These are phyloP conservation scores for Myxozyma neglecta DNA, from an alignment of 805 yeast species.

Conservation along the genomic window DNA sequence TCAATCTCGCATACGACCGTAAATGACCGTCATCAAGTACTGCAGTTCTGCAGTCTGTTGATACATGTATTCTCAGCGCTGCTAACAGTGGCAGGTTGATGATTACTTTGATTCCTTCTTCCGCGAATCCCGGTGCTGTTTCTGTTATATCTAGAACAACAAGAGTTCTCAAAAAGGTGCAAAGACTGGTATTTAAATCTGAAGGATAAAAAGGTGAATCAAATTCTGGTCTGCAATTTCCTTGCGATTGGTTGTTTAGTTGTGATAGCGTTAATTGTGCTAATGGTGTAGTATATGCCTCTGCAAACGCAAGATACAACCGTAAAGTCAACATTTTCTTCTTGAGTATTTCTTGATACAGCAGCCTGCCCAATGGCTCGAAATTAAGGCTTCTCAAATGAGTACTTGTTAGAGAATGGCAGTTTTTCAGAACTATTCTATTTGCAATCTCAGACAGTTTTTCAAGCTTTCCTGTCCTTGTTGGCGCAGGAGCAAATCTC, in stretches of 20 bases:
- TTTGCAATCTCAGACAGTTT: not conserved
- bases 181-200: not conserved
- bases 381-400: not conserved
- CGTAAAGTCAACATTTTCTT: not conserved
- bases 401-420: not conserved
- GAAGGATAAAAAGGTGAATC: not conserved
- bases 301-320: slow-evolving; percentile 1
- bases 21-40: not conserved
- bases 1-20: slow-evolving; percentile 5
- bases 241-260: not conserved
- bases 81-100: slow-evolving; percentile 1
- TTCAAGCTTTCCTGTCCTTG: not conserved
- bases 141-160: slow-evolving; percentile 2
- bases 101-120: not conserved
- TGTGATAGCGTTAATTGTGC: not conserved
- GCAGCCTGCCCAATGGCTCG: not conserved
- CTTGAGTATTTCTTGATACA: not conserved
- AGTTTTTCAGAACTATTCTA: not conserved
- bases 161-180: not conserved
- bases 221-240: not conserved
- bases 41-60: not conserved
- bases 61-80: slow-evolving; percentile 1
- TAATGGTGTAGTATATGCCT: not conserved
- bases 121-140: not conserved
- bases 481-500: not conserved